Evolutionary conservation across 768 basidiomycete species (phyloP).

Genomic region (Suillus clintonianus): DNA sequence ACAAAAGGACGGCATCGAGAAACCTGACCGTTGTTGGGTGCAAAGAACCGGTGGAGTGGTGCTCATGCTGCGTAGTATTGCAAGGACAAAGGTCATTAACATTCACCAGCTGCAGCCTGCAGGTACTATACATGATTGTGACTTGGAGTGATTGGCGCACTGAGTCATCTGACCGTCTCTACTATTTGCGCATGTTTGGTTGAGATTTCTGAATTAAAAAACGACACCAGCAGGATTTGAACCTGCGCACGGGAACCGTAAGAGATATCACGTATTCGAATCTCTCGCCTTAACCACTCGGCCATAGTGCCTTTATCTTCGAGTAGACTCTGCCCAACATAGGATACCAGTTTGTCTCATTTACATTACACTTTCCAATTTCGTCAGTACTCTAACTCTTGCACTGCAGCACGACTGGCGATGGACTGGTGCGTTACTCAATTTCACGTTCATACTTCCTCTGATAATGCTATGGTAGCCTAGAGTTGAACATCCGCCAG

Average conservation of each 20-base stretch:
- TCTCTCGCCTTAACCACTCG: constrained; percentile 81
- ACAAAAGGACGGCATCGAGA: no score
- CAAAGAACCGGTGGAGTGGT: no score
- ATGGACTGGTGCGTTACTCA: constrained; percentile 52
- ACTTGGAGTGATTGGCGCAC: no score
- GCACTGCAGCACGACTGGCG: not conserved
- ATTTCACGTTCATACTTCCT: not conserved
- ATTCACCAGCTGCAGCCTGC: no score
- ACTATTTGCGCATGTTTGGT: no score
- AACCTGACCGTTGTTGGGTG: no score
- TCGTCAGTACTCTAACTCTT: not conserved
- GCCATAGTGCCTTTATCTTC: constrained; percentile 51
- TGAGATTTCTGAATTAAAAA: constrained; percentile 10
- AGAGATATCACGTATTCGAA: constrained; percentile 49
- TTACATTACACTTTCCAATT: no score
- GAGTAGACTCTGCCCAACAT: not conserved
- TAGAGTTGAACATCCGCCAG: constrained; percentile 80
- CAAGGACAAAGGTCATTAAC: no score
- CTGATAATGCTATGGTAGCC: constrained; percentile 38
- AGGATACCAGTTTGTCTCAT: no score
- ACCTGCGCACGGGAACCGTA: constrained; percentile 43
- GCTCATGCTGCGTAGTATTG: no score
- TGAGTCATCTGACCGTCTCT: no score
- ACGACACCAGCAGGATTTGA: constrained; percentile 45
- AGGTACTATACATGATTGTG: no score